Conservation (phyloP, 1,284 basidiomycete genomes). For the Stygiomarasmius scandens region DNA sequence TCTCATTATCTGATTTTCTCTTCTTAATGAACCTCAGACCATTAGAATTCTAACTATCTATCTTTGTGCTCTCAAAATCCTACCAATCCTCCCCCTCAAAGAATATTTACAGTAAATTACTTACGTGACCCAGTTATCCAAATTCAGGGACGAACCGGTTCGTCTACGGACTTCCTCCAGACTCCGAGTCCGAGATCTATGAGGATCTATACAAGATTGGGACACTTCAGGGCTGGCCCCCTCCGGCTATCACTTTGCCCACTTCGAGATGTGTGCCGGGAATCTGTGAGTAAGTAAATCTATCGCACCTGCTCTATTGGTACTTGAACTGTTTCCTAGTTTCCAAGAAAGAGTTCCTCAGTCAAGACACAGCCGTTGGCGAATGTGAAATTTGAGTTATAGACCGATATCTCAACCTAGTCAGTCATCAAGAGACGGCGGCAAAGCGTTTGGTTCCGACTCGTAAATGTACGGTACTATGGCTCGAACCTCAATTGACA, state of each 20-base stretch:
- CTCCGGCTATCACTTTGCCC: neutral
- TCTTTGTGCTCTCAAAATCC: neutral
- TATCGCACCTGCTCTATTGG: no score
- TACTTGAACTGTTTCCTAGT: no score
- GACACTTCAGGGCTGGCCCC: neutral
- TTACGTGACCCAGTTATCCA: no score
- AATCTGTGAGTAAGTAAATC: neutral
- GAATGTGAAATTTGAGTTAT: no score
- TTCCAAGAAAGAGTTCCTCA: no score
- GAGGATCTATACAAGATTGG: neutral
- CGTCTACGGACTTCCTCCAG: neutral
- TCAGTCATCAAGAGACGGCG: no score
- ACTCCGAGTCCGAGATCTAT: neutral
- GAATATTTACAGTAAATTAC: no score
- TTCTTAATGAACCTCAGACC: neutral
- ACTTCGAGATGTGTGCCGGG: neutral
- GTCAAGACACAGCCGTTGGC: neutral
- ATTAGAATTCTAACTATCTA: neutral
- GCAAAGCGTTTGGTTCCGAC: no score
- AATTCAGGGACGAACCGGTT: conserved; percentile 3
- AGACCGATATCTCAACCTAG: no score
- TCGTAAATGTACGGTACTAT: no score
- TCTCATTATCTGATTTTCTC: neutral
- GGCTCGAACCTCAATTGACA: no score
- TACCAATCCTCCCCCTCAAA: neutral